Evolutionary conservation across 257 asterid species (phyloP), one percentile per base, ranked within the genome.

Genomic region (Coffea canephora): DNA sequence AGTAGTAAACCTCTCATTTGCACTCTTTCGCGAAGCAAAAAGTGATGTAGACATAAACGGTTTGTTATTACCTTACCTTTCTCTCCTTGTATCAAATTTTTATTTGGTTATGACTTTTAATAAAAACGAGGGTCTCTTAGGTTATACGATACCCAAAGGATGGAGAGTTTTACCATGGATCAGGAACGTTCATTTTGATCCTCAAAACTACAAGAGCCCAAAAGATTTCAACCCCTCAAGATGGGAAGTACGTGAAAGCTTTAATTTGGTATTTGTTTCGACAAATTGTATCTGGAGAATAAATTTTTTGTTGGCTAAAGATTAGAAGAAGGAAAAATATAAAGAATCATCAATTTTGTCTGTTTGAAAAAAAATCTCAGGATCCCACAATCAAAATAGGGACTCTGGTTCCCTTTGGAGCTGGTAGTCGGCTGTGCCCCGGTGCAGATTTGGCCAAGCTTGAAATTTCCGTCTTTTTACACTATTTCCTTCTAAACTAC

Each of bases 401-500:
- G 11, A 52, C 65, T 25, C 59, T 69, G 41, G 43, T 76, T 31
- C 75, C 84, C 1, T 81, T 81, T 62, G 84, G 78, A 81, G 84
- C 50, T 16, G 75, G 81, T 3, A n/a, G 52, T 39, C 76, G 84
- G 71, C 49, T 82, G 15, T 82, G 85, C 67, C 82, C 76, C 18
- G 85, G 82, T 68, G 50, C 77, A 45, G 85, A 72, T 15, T 61
- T 81, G 41, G 84, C 81, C 81, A 71, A 74, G 65, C 84, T 82
- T 61, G 78, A 77, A 31, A 77, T 82, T 72, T 71, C 70, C n/a
- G 70, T 77, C 59, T 74, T 82, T 61, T 78, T 77, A 2, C 78
- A 81, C 49, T 49, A 81, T 36, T 81, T 81, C 49, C 78, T 81
- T 25, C 77, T 81, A 19, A 76, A 76, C 65, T 81, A 81, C 43